Percentiles rank a stretch among this genome's conserved stretches.
Evolutionary conservation across 352 stramenopile genomes (phyloP).

Genomic region (Halophytophthora batemanensis): DNA sequence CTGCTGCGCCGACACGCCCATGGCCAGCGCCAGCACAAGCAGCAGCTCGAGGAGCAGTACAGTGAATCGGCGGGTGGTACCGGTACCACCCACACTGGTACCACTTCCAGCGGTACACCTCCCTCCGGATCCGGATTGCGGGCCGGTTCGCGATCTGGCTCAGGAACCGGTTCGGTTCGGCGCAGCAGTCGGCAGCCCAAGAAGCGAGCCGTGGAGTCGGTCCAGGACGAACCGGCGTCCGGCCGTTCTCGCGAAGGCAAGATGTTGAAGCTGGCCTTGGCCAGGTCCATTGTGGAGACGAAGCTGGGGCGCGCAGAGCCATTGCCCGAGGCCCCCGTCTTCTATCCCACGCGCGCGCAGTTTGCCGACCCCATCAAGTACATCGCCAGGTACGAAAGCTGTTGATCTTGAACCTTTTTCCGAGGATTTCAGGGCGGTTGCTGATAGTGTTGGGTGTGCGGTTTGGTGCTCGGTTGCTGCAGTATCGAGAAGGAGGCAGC

Average conservation of each 20-base stretch:
- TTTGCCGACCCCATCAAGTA: conserved; percentile 88
- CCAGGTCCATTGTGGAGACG: conserved; percentile 52
- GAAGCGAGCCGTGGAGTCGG: conserved; percentile 28
- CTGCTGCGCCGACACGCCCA: conserved; percentile 20
- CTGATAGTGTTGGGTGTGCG: background rate
- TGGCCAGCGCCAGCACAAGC: conserved; percentile 12
- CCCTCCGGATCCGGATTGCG: no score
- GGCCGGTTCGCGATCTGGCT: no score
- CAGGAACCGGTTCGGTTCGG: conserved; percentile 7
- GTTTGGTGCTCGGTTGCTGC: conserved; percentile 1
- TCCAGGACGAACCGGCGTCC: conserved; percentile 25
- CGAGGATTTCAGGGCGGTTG: background rate
- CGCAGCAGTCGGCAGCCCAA: conserved; percentile 30
- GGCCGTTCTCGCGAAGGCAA: conserved; percentile 35
- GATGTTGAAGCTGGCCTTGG: conserved; percentile 62
- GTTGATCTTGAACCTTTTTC: background rate
- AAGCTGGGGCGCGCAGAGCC: conserved; percentile 26
- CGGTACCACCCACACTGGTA: conserved; percentile 19
- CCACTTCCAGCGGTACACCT: conserved; percentile 1
- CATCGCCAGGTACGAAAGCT: conserved; percentile 58
- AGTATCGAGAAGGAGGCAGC: conserved; percentile 62
- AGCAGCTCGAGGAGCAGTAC: no score
- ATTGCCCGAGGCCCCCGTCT: conserved; percentile 49
- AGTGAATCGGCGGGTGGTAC: conserved; percentile 12
- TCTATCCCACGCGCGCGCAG: conserved; percentile 82